Percentiles rank a stretch among this genome's conserved stretches.
phyloP scores from a whole-genome alignment of 169 alveolate species.

The Blepharisma undulans region DNA sequence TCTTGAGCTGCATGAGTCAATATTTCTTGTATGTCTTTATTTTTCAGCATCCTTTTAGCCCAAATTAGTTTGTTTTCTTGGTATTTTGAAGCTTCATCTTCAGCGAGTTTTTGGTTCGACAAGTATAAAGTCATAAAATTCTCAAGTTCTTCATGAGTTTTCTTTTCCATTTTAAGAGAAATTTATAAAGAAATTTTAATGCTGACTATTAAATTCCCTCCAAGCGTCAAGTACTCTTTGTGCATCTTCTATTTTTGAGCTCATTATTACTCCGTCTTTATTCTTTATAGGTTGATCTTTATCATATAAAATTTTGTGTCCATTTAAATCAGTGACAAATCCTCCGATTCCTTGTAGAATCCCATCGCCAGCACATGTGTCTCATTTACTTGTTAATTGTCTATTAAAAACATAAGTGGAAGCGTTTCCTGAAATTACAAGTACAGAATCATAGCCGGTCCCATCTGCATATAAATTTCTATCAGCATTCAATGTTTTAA shows the following conservation, averaged over 20 bases:
- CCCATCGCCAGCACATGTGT: slow-evolving; percentile 17
- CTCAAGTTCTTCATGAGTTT: not conserved
- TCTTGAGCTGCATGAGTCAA: not conserved
- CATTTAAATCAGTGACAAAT: not conserved
- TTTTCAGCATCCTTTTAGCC: not conserved
- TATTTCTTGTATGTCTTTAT: not conserved
- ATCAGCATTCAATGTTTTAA: not conserved
- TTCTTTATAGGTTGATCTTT: not conserved
- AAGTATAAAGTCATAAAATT: not conserved
- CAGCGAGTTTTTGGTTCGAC: not conserved
- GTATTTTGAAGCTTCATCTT: not conserved
- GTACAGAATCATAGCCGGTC: not conserved
- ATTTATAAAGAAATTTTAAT: not conserved
- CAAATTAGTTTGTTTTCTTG: not conserved
- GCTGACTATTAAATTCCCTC: not conserved
- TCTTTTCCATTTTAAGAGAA: not conserved
- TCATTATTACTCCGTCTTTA: not conserved
- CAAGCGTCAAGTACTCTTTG: not conserved
- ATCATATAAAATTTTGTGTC: not conserved
- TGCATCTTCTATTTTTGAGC: not conserved
- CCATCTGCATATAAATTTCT: not conserved
- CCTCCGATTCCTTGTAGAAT: not conserved
- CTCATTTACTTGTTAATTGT: not conserved
- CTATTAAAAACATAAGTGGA: not conserved
- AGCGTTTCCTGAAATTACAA: not conserved